These are phyloP conservation scores for Cordyceps cicadae DNA, from an alignment of 2,329 filamentous ascomycete genomes.

Conservation along the genomic window DNA sequence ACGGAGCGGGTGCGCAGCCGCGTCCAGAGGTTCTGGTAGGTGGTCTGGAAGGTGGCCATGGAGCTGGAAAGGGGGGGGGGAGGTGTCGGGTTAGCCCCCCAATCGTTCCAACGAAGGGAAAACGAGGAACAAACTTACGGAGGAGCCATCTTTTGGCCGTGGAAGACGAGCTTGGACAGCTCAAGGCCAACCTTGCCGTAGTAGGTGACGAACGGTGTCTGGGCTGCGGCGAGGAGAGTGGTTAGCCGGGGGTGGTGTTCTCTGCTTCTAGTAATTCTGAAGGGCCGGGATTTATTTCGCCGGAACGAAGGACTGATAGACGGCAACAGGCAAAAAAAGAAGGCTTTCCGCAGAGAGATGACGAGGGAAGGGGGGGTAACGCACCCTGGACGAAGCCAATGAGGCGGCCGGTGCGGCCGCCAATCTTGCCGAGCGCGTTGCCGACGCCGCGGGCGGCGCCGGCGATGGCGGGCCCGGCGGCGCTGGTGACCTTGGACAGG, in stretches of 20 bases:
- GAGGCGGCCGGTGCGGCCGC: slow-evolving; percentile 72
- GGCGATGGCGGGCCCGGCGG: slow-evolving; percentile 69
- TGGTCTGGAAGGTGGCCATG: slow-evolving; percentile 73
- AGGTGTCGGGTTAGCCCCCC: neutral
- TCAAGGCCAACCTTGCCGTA: slow-evolving; percentile 86
- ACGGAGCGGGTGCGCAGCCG: slow-evolving; percentile 57
- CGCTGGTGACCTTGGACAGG: slow-evolving; percentile 70
- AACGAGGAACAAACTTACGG: slow-evolving; percentile 59
- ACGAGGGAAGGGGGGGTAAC: neutral
- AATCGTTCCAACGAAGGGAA: neutral
- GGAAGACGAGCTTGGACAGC: slow-evolving; percentile 79
- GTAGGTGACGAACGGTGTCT: slow-evolving; percentile 81
- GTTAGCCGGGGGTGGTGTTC: neutral
- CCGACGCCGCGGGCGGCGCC: slow-evolving; percentile 61
- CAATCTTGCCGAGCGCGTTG: slow-evolving; percentile 64
- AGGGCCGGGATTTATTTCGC: too few relatives aligned
- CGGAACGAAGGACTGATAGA: too few relatives aligned
- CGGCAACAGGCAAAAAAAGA: too few relatives aligned
- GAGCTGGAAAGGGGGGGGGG: slow-evolving; percentile 52
- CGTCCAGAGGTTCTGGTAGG: slow-evolving; percentile 69
- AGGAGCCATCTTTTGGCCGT: slow-evolving; percentile 82
- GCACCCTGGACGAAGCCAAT: slow-evolving; percentile 82
- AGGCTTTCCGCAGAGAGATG: too few relatives aligned
- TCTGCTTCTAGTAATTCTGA: too few relatives aligned
- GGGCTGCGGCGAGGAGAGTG: slow-evolving; percentile 43